These are phyloP conservation scores for Fusarium luffae DNA, from an alignment of 2,329 filamentous ascomycete genomes.

Conservation along the genomic window DNA sequence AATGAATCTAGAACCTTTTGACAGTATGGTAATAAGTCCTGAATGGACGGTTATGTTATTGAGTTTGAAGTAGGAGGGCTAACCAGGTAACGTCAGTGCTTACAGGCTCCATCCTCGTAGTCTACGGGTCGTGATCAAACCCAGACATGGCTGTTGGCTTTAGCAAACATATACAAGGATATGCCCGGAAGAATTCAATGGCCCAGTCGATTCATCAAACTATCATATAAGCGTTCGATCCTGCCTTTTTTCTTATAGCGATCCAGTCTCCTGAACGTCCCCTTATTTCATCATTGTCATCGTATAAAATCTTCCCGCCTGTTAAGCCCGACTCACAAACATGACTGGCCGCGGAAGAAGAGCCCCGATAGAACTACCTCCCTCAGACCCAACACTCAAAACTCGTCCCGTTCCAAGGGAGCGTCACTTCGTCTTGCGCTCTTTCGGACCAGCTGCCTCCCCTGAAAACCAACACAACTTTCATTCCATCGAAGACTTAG, in stretches of 20 bases:
- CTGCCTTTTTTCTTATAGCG: not conserved
- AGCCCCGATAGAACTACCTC: not conserved
- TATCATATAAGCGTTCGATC: not conserved
- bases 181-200: not conserved
- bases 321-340: not conserved
- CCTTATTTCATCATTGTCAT: not conserved
- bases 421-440: not conserved
- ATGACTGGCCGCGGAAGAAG: slow-evolving; percentile 3
- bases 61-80: too few relatives aligned
- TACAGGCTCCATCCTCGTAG: too few relatives aligned
- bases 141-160: too few relatives aligned
- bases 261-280: not conserved
- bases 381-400: slow-evolving; percentile 3
- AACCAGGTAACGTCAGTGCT: too few relatives aligned
- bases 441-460: slow-evolving; percentile 1
- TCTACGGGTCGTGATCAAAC: too few relatives aligned
- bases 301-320: not conserved
- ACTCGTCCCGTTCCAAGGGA: slow-evolving; percentile 3
- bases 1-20: too few relatives aligned
- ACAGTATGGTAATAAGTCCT: too few relatives aligned
- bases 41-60: too few relatives aligned
- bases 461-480: not conserved
- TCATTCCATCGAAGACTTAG: not conserved
- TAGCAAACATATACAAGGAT: not conserved
- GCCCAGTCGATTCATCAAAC: not conserved